Evolutionary conservation across 2,329 filamentous ascomycete genomes (phyloP).

Genomic region (Zymoseptoria pseudotritici): DNA sequence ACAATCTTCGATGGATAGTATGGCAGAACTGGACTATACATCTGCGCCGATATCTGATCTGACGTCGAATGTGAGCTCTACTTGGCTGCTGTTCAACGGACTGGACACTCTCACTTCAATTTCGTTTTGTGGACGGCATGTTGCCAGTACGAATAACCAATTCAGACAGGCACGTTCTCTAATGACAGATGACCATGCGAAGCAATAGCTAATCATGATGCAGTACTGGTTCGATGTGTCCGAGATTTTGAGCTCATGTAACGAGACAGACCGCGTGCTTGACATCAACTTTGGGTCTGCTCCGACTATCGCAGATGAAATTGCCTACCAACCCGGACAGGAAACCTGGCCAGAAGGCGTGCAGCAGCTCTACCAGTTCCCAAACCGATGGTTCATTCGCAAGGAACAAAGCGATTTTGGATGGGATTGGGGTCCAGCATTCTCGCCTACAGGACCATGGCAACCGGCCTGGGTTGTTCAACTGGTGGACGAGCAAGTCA

Average conservation of each 20-base stretch:
- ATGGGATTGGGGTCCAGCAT: slow-evolving; percentile 42
- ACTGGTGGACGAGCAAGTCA: slow-evolving; percentile 36
- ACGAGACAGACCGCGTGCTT: slow-evolving; percentile 31
- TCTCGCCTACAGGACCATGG: slow-evolving; percentile 40
- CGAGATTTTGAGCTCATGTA: slow-evolving; percentile 38
- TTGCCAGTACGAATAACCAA: slow-evolving; percentile 54
- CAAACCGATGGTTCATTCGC: slow-evolving; percentile 49
- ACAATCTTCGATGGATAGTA: slow-evolving; percentile 53
- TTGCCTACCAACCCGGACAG: slow-evolving; percentile 43
- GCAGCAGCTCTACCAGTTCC: slow-evolving; percentile 45
- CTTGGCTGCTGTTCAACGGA: slow-evolving; percentile 55
- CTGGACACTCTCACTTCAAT: slow-evolving; percentile 55
- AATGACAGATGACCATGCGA: no score
- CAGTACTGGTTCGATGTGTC: slow-evolving; percentile 51
- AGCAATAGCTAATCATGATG: neutral
- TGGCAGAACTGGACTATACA: slow-evolving; percentile 56
- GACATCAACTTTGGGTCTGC: slow-evolving; percentile 53
- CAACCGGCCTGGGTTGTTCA: slow-evolving; percentile 52
- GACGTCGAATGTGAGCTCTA: slow-evolving; percentile 32
- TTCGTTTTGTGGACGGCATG: slow-evolving; percentile 46
- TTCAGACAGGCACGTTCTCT: slow-evolving; percentile 43
- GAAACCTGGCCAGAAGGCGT: slow-evolving; percentile 45
- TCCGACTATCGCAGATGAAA: slow-evolving; percentile 45
- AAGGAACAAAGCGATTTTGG: slow-evolving; percentile 59
- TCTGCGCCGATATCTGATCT: slow-evolving; percentile 39